Evolutionary conservation across 176 grass and related monocot species (phyloP).

Genomic region (sorghum (Sorghum bicolor)): DNA sequence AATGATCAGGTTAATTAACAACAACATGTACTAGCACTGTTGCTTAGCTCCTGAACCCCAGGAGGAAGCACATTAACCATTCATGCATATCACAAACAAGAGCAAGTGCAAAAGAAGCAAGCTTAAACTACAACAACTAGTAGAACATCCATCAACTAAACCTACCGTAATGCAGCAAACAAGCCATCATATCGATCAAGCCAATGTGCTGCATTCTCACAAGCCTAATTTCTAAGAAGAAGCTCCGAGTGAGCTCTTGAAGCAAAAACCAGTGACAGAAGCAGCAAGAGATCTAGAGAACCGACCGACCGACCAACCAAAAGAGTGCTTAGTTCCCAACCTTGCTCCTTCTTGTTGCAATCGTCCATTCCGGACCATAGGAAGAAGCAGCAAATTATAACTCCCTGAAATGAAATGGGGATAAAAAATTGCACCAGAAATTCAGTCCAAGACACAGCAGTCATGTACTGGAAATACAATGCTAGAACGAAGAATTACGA

Average conservation of each 20-base stretch:
- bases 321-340: slow-evolving; percentile 22
- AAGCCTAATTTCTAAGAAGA: slow-evolving; percentile 36
- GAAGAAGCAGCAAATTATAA: neutral
- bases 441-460: neutral
- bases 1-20: slow-evolving; percentile 21
- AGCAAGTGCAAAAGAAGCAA: slow-evolving; percentile 47
- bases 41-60: slow-evolving; percentile 26
- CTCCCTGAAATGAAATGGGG: slow-evolving; percentile 6
- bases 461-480: neutral
- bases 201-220: slow-evolving; percentile 33
- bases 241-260: slow-evolving; percentile 32
- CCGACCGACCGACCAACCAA: slow-evolving; percentile 35
- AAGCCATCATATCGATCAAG: slow-evolving; percentile 25
- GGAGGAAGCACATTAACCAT: slow-evolving; percentile 31
- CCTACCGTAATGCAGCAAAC: slow-evolving; percentile 43
- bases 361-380: neutral
- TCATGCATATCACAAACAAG: slow-evolving; percentile 22
- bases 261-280: slow-evolving; percentile 67
- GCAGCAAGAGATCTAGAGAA: slow-evolving; percentile 36
- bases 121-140: slow-evolving; percentile 40
- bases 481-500: neutral
- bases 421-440: neutral
- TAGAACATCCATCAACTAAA: slow-evolving; percentile 37
- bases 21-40: slow-evolving; percentile 7
- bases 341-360: slow-evolving; percentile 25